Conservation (phyloP, 2,329 filamentous ascomycete genomes). For the Aspergillus sp. region DNA sequence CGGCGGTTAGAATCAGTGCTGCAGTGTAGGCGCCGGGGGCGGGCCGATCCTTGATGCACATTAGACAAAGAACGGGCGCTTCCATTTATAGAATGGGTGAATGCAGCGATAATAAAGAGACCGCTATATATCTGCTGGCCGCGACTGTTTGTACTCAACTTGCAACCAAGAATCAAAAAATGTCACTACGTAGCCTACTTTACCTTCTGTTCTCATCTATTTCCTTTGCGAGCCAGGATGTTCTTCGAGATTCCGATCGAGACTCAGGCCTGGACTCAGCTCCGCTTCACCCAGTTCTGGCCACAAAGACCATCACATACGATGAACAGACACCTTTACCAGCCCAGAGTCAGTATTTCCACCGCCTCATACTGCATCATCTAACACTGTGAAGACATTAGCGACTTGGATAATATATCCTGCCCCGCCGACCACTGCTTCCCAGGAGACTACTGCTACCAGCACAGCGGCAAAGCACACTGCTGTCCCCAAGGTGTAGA, state of each 20-base stretch:
- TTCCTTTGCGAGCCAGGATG: background rate
- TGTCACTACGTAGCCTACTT: background rate
- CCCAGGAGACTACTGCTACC: slow-evolving; percentile 1
- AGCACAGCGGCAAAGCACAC: background rate
- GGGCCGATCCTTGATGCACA: slow-evolving; percentile 1
- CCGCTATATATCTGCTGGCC: no score
- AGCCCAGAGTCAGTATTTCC: background rate
- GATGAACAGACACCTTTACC: background rate
- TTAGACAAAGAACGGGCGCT: background rate
- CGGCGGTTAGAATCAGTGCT: background rate
- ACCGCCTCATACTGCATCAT: no score
- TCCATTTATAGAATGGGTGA: background rate
- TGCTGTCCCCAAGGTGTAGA: background rate
- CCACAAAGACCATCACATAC: background rate
- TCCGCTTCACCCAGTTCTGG: background rate
- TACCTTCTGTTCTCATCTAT: background rate
- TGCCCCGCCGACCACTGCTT: background rate
- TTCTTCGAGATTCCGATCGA: background rate
- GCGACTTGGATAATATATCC: background rate
- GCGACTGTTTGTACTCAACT: no score
- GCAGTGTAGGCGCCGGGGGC: background rate
- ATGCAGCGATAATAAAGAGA: no score
- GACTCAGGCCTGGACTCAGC: background rate
- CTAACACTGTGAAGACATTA: background rate
- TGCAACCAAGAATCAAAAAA: background rate